phyloP scores from a whole-genome alignment of 345 rosid species.

The Euphorbia peplus region DNA sequence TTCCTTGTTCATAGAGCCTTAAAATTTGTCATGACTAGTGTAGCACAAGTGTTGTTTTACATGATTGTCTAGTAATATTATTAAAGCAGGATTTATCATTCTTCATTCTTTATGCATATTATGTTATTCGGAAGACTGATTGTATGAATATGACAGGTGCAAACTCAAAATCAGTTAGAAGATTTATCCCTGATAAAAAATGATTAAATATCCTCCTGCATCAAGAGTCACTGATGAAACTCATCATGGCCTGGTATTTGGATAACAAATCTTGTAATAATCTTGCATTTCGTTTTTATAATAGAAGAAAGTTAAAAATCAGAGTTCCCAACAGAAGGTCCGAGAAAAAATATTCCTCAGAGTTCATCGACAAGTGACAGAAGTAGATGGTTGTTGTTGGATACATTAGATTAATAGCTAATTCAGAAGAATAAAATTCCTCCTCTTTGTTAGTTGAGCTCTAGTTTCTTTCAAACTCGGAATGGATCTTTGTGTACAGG shows the following conservation, averaged over 20 bases:
- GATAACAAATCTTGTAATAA: not conserved
- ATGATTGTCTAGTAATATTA: not conserved
- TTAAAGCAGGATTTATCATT: not conserved
- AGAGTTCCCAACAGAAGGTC: conserved; percentile 1
- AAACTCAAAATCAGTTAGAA: conserved; percentile 20
- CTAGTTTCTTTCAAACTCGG: too few relatives aligned
- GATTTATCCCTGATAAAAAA: conserved; percentile 9
- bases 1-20: not conserved
- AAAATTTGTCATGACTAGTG: not conserved
- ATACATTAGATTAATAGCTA: too few relatives aligned
- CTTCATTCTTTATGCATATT: not conserved
- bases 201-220: not conserved
- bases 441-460: too few relatives aligned
- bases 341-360: too few relatives aligned
- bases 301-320: not conserved
- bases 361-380: too few relatives aligned
- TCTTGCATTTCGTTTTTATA: not conserved
- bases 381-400: too few relatives aligned
- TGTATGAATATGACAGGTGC: conserved; percentile 21
- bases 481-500: too few relatives aligned
- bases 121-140: not conserved
- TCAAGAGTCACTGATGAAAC: not conserved
- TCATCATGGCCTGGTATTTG: not conserved
- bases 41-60: not conserved
- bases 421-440: too few relatives aligned